A percentile compares a stretch with the other conserved stretches of the same genome.
Evolutionary conservation across 805 yeast species (phyloP).

Genomic region (Candida caryicola): DNA sequence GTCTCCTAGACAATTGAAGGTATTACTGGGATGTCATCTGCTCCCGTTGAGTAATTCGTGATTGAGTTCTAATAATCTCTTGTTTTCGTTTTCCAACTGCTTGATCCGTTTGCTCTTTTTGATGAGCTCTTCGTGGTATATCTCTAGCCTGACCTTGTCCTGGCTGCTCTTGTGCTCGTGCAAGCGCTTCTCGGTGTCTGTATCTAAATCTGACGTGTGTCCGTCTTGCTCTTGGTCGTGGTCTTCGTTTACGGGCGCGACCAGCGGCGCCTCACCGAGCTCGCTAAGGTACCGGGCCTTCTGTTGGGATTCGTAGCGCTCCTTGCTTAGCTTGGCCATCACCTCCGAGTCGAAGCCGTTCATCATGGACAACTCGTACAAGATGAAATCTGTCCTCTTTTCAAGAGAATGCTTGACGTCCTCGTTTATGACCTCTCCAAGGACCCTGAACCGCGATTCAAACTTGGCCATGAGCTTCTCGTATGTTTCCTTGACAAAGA

Average conservation of each 20-base stretch:
- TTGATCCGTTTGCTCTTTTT: slow-evolving; percentile 21
- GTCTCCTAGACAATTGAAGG: too few species aligned
- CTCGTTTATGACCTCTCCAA: not conserved
- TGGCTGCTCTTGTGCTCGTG: slow-evolving; percentile 14
- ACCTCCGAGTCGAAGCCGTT: slow-evolving; percentile 22
- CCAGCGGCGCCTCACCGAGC: not conserved
- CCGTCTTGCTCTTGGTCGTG: slow-evolving; percentile 6
- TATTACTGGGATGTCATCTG: too few species aligned
- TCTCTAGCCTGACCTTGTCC: slow-evolving; percentile 15
- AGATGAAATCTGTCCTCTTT: slow-evolving; percentile 11
- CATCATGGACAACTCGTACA: slow-evolving; percentile 22
- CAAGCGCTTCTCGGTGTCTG: slow-evolving; percentile 9
- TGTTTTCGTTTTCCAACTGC: slow-evolving; percentile 25
- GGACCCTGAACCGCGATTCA: slow-evolving; percentile 1
- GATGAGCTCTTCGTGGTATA: slow-evolving; percentile 21
- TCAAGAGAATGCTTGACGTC: not conserved
- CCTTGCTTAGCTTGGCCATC: slow-evolving; percentile 19
- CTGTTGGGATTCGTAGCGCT: slow-evolving; percentile 16
- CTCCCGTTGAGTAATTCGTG: slow-evolving; percentile 17
- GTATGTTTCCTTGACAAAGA: slow-evolving; percentile 21
- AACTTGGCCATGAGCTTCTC: slow-evolving; percentile 16
- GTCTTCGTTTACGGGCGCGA: slow-evolving; percentile 4
- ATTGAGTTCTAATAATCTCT: slow-evolving; percentile 29
- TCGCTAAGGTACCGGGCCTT: slow-evolving; percentile 4
- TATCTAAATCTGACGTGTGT: slow-evolving; percentile 9